A percentile compares a stretch with the other conserved stretches of the same genome.
These are phyloP conservation scores for Penicillium soppii DNA, from an alignment of 495 filamentous ascomycete genomes.

Conservation along the genomic window DNA sequence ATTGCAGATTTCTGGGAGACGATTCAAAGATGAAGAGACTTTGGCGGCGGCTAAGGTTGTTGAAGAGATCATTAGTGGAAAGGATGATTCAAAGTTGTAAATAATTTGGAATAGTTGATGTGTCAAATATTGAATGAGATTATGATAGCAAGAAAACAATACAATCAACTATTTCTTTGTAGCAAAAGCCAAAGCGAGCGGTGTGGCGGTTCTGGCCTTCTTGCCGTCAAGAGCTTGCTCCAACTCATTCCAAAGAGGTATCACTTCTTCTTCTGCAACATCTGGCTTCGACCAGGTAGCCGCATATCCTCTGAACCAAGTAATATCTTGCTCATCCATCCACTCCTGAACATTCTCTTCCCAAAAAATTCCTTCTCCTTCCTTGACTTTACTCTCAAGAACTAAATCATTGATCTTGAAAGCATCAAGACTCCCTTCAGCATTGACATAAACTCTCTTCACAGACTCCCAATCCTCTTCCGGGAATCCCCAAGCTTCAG, in stretches of 20 bases:
- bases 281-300: constrained; percentile 2
- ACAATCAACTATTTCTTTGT: background rate
- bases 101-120: background rate
- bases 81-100: constrained; percentile 11
- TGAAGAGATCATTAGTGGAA: constrained; percentile 24
- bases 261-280: background rate
- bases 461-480: background rate
- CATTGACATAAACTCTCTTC: constrained; percentile 3
- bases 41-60: constrained; percentile 36
- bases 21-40: constrained; percentile 43
- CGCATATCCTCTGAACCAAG: constrained; percentile 4
- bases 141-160: background rate
- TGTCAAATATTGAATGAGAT: background rate
- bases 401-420: constrained; percentile 1
- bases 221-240: constrained; percentile 5
- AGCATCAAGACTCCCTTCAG: background rate
- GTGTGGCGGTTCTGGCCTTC: constrained; percentile 3
- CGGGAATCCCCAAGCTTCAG: background rate
- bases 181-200: constrained; percentile 6
- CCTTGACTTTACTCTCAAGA: background rate
- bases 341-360: background rate
- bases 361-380: constrained; percentile 3
- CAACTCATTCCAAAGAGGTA: constrained; percentile 3
- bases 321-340: constrained; percentile 6
- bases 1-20: constrained; percentile 51